Evolutionary conservation across 2,329 filamentous ascomycete species (phyloP).

Genomic region (Pyricularia sp.): DNA sequence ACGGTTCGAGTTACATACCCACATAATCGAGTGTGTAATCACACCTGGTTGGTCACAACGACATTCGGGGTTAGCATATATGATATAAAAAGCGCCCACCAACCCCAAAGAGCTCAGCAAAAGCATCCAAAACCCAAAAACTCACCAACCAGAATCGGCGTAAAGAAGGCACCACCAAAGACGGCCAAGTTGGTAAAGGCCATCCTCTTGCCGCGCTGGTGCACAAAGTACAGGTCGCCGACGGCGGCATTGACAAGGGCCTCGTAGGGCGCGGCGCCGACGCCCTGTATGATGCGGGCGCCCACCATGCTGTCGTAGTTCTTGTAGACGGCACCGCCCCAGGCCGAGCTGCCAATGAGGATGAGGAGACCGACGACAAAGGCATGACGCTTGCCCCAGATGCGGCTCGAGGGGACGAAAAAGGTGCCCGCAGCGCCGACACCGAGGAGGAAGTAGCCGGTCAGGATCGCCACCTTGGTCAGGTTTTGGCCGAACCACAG

Average conservation of each 20-base stretch:
- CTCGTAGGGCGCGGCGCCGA: conserved; percentile 83
- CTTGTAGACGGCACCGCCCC: conserved; percentile 61
- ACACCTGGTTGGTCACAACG: neutral
- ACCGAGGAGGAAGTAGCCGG: conserved; percentile 79
- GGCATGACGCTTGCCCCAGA: conserved; percentile 88
- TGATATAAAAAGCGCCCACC: neutral
- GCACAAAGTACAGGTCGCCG: conserved; percentile 85
- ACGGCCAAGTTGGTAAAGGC: conserved; percentile 58
- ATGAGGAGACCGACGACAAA: conserved; percentile 72
- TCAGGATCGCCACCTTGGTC: conserved; percentile 70
- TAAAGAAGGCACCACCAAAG: conserved; percentile 52
- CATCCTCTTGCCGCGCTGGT: conserved; percentile 72
- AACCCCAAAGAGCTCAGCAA: too few relatives aligned
- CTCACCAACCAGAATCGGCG: conserved; percentile 83
- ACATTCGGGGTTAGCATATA: neutral
- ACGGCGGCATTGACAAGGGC: conserved; percentile 81
- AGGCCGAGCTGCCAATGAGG: conserved; percentile 64
- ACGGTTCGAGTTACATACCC: neutral
- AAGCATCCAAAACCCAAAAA: conserved; percentile 32
- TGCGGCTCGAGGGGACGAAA: conserved; percentile 76
- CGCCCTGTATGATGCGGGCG: conserved; percentile 75
- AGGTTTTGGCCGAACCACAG: conserved; percentile 57
- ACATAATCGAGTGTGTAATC: neutral
- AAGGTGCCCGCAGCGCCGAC: conserved; percentile 74
- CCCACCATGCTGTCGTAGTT: conserved; percentile 67